Evolutionary conservation across 2,329 filamentous ascomycete genomes (phyloP), one percentile per base, ranked within the genome.

Genomic region (Ophiostoma quercus): DNA sequence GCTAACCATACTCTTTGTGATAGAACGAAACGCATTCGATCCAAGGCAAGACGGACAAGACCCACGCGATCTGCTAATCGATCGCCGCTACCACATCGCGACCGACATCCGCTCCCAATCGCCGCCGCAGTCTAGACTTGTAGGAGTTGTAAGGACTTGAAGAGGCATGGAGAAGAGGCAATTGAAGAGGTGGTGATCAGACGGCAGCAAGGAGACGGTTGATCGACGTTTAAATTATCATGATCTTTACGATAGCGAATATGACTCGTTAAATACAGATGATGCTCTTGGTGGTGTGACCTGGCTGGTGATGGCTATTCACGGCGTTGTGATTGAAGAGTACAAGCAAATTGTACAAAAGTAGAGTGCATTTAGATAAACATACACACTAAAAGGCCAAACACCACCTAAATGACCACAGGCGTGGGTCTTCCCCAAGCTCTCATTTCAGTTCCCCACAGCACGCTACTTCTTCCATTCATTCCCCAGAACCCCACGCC

Each of bases 31-130:
- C 87, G 75, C 94, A 98, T 80, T 94, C 90, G 70, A 81, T 98
- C 74, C 92, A 96, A 81, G 94, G 92, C 19, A 94, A 95, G 86
- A 87, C 87, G 71, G 94, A 92, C 69, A 97, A 97, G 86, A 94
- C 92, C 1, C 94, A 97, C 79, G 89, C 87, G 54, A 83, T 96
- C 71, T 97, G 94, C 80, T 97, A 87, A 70, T 43, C 34, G 16
- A 11, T 32, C 37, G 9, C 11, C 14, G 9, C 14, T 68, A 8
- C 8, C n/a, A 16, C 34, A 41, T 11, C 25, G 39, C 37, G 29
- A 19, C 19, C 67, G 47, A 57, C 51, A 39, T 65, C 34, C 62
- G 32, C 62, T 22, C 34, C 34, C 62, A 22, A n/a, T 39, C 19
- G 32, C 11, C 11, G 19, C 62, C 11, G 32, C 57, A 29, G 57